A percentile compares a stretch with the other conserved stretches of the same genome.
Conservation (phyloP, 768 basidiomycete species). For the Lactarius hatsudake region DNA sequence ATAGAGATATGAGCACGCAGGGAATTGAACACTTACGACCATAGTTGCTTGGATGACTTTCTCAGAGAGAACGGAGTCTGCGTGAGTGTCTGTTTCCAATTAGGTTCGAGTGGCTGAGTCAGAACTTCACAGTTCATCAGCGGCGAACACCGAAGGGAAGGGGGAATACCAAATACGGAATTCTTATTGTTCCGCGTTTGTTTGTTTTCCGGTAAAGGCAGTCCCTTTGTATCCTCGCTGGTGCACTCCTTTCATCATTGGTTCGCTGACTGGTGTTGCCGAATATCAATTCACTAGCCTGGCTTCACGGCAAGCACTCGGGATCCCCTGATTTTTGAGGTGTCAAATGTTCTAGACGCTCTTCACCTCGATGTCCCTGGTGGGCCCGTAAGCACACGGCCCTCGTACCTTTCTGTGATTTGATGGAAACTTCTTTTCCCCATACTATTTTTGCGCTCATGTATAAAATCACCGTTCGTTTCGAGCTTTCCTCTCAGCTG, state of each 20-base stretch:
- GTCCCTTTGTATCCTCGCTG: constrained; percentile 31
- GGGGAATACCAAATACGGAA: background rate
- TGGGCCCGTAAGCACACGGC: background rate
- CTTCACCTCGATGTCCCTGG: background rate
- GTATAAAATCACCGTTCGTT: constrained; percentile 2
- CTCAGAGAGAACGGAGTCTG: constrained; percentile 29
- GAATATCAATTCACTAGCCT: background rate
- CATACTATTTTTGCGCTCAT: constrained; percentile 26
- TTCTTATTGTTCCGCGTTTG: constrained; percentile 20
- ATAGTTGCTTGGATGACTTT: constrained; percentile 52
- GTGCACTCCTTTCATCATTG: constrained; percentile 11
- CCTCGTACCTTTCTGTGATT: background rate
- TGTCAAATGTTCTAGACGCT: background rate
- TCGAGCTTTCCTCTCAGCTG: too few species aligned
- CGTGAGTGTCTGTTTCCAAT: constrained; percentile 30
- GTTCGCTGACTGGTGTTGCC: too few species aligned
- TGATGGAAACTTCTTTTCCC: constrained; percentile 24
- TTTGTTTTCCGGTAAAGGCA: constrained; percentile 28
- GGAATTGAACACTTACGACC: constrained; percentile 46
- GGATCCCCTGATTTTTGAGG: background rate
- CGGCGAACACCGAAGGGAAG: constrained; percentile 7
- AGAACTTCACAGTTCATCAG: constrained; percentile 38
- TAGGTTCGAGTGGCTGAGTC: constrained; percentile 58
- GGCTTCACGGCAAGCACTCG: background rate
- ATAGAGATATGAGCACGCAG: background rate